Evolutionary conservation across 2,329 filamentous ascomycete genomes (phyloP), one percentile per base, ranked within the genome.

Genomic region (Orbilia blumenaviensis): DNA sequence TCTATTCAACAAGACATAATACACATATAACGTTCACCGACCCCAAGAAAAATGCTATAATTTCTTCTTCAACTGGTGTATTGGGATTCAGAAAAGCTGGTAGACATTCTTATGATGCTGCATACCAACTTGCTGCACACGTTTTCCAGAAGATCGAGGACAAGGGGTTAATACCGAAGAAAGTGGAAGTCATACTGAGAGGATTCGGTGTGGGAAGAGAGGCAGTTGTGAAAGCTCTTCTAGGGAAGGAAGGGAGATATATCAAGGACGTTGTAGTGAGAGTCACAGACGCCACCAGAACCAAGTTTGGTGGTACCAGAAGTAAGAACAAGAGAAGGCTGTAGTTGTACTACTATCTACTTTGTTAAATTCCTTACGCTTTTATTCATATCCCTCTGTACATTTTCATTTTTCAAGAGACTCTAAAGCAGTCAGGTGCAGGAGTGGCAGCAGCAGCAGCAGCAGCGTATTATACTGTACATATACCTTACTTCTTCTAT

Each of bases 261-360:
- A 84, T 98, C 79, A 88, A 93, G 79, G 85, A 87, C 32, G 89
- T 91, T 85, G 91, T 99, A 79, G 86, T 89, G 44, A 90, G 89
- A 80, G 91, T 99, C 77, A 89, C 92, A 32, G 95, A 99, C 84
- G 87, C 89, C 42, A 98, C 94, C 66, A 91, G 91, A 81, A 84
- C 98, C 83, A 99, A 99, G 86, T 97, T 98, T 86, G 95, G 94
- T 84, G 96, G 95, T 81, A 92, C 92, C 41, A 92, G 94, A 84
- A 94, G 93, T 85, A 88, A 88, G 83, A 92, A 90, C 82, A 91
- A 90, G 41, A 94, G 94, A 84, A 91, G 95, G 85, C 84, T 98
- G 44, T 77, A 67, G 48, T 23, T 18, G 29, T 46, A 21, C 16
- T 68, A 12, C 18, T 32, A 36, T 44, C 23, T 7, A 23, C 42